Evolutionary conservation across 805 yeast genomes (phyloP).

Genomic region (Saccharomyces paradoxus): DNA sequence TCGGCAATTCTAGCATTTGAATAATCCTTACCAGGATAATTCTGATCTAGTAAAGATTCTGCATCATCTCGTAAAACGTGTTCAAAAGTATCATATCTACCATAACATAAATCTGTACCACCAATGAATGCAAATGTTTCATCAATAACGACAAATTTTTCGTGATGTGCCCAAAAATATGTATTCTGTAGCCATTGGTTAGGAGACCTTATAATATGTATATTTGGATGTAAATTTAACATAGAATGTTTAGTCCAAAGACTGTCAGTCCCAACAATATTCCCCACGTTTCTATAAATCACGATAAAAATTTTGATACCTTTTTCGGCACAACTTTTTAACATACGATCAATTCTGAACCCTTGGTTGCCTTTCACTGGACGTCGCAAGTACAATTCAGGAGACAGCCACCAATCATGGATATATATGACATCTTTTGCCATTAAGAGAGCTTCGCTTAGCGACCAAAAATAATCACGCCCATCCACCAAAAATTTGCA

Average conservation of each 20-base stretch:
- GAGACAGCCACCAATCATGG: constrained; percentile 98
- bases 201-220: constrained; percentile 89
- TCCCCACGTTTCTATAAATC: constrained; percentile 87
- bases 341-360: constrained; percentile 81
- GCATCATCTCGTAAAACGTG: constrained; percentile 81
- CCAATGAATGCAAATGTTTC: constrained; percentile 86
- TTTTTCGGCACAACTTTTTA: constrained; percentile 83
- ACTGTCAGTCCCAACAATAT: constrained; percentile 89
- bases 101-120: constrained; percentile 92
- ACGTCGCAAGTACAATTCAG: constrained; percentile 84
- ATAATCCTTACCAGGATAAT: constrained; percentile 94
- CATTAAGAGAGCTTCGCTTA: constrained; percentile 83
- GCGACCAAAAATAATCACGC: constrained; percentile 94
- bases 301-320: constrained; percentile 92
- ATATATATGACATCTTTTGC: constrained; percentile 89
- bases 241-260: constrained; percentile 90
- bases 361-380: constrained; percentile 94
- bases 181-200: constrained; percentile 90
- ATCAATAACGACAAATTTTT: constrained; percentile 79
- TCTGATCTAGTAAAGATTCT: constrained; percentile 40
- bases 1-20: constrained; percentile 92
- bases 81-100: constrained; percentile 94
- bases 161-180: constrained; percentile 98
- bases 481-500: constrained; percentile 98
- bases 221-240: constrained; percentile 73